Evolutionary conservation across 768 basidiomycete genomes (phyloP).

Genomic region (Xerocomus spinulosus): DNA sequence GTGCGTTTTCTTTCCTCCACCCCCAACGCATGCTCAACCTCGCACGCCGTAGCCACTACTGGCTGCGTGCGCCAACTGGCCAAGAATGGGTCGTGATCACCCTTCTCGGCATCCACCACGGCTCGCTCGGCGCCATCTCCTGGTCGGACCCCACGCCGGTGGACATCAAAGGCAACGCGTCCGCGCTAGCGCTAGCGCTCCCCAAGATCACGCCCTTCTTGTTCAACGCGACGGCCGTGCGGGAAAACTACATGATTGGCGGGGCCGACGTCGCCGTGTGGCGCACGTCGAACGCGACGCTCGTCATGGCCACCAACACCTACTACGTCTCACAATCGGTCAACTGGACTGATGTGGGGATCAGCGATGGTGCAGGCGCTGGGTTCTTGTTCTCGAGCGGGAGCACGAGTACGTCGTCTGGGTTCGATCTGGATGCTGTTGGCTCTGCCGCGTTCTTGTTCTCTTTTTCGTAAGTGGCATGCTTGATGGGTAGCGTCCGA

Average conservation of each 20-base stretch:
- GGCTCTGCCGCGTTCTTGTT: conserved; percentile 22
- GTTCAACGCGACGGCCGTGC: conserved; percentile 37
- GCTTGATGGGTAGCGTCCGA: conserved; percentile 1
- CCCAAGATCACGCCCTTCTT: conserved; percentile 47
- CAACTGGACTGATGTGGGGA: conserved; percentile 27
- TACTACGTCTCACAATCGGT: conserved; percentile 38
- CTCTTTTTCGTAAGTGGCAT: conserved; percentile 12
- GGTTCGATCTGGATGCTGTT: conserved; percentile 12
- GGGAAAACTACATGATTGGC: conserved; percentile 37
- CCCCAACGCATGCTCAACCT: background rate
- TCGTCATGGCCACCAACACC: conserved; percentile 50
- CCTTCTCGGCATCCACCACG: conserved; percentile 67
- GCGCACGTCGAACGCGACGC: conserved; percentile 39
- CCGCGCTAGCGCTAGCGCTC: conserved; percentile 42
- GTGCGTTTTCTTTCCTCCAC: conserved; percentile 21
- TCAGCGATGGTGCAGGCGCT: conserved; percentile 3
- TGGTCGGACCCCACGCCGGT: conserved; percentile 52
- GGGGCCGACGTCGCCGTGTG: conserved; percentile 51
- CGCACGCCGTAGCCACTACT: conserved; percentile 37
- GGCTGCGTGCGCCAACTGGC: conserved; percentile 61
- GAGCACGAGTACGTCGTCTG: conserved; percentile 8
- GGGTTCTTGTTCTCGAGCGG: conserved; percentile 14
- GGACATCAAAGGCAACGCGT: conserved; percentile 53
- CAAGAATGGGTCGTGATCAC: conserved; percentile 62
- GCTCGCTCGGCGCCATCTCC: conserved; percentile 47